Base-by-base conservation (phyloP, 768 basidiomycete species). In the Boletus rubropictus region DNA sequence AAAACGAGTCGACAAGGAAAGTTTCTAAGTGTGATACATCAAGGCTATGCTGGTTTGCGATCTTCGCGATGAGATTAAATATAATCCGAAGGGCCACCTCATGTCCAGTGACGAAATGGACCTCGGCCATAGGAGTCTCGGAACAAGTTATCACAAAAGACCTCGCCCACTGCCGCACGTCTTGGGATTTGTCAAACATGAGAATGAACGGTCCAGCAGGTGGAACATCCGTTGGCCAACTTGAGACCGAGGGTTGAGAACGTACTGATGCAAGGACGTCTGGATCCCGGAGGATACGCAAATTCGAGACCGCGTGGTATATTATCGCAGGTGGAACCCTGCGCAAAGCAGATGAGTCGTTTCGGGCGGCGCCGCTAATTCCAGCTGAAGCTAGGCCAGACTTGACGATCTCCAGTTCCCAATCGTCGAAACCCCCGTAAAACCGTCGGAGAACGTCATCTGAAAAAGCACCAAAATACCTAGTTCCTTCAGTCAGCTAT, bases 391-490 rank as follows among this genome's bases (percentile, higher is more conserved):
- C 52, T 34, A 87, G 58, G 34, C 74, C 70, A n/a, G 72, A 65
- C 9, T 82, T 58, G 5, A 86, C 74, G 21, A 75, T 59, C 9
- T 63, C 51, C 3, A 78, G 64, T 57, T 91, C 84, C 82, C 86
- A 92, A 28, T 68, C 63, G 46, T 84, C 80, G 38, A 90, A 81
- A 20, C 64, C 75, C 15, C 54, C 52, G 59, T 81, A 86, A 63
- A 94, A 93, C 29, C 63, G 65, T 17, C 67, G 62, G 42, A 86
- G 60, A 31, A 77, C 65, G 17, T 70, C 60, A 1, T 72, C 69
- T 1, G 71, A 56, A 62, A 85, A 91, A 3, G 80, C 80, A 12
- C 78, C 81, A 55, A 93, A 82, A 63, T 86, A 93, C 46, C 89
- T 93, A 51, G 22, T 49, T 51, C 41, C 24, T 47, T 55, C 48